Percentiles rank a stretch among this genome's conserved stretches.
These are phyloP conservation scores for Silene conica DNA, from an alignment of 148 eudicot genomes.

Conservation along the genomic window DNA sequence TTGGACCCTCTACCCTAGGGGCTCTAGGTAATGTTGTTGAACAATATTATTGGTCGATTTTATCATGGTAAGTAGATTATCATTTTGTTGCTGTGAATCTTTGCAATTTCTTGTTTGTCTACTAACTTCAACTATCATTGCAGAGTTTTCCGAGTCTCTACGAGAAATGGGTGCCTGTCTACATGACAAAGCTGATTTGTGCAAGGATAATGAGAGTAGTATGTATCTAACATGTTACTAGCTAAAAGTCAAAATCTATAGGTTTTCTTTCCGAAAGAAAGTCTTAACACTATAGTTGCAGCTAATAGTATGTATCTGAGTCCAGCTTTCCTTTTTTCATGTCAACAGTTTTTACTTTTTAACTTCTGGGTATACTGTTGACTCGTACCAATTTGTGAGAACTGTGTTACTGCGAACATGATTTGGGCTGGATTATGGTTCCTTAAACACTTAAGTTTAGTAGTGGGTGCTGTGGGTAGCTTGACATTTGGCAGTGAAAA, in stretches of 20 bases:
- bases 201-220: slow-evolving; percentile 73
- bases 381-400: background rate
- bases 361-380: background rate
- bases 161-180: slow-evolving; percentile 84
- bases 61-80: too few species aligned
- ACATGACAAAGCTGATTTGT: slow-evolving; percentile 59
- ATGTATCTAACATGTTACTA: slow-evolving; percentile 27
- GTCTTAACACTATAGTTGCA: too few species aligned
- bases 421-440: background rate
- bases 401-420: background rate
- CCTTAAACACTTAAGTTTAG: too few species aligned
- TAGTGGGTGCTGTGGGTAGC: too few species aligned
- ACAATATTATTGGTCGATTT: too few species aligned
- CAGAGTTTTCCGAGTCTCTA: slow-evolving; percentile 94
- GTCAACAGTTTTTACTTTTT: background rate
- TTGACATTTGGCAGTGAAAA: too few species aligned
- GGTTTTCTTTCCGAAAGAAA: too few species aligned
- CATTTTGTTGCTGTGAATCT: too few species aligned
- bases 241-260: background rate
- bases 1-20: too few species aligned
- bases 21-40: too few species aligned
- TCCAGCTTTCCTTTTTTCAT: background rate
- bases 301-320: slow-evolving; percentile 1
- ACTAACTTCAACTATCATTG: slow-evolving; percentile 29
- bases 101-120: background rate